Evolutionary conservation across 345 rosid species (phyloP), one percentile per base, ranked within the genome.

Genomic region (Lepidium didymum): DNA sequence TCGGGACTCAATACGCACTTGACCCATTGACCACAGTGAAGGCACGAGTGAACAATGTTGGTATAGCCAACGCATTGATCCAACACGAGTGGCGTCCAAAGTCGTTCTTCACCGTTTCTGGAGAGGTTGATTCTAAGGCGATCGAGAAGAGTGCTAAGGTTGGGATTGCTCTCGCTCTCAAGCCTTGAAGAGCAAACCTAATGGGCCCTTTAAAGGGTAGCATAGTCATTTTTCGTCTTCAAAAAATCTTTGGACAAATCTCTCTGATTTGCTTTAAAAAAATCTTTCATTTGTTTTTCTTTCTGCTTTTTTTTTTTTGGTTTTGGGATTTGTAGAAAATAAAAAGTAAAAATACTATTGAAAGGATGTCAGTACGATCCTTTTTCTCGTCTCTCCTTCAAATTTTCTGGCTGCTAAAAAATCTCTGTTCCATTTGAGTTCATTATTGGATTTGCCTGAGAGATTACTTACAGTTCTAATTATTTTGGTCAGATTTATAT

Each of bases 1-100:
- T 95, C 0, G 99, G 99, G 15, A 84, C 96, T 6, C 97, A 95
- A 72, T 86, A 95, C 43, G 85, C 93, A 0, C 81, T 91, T 23
- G 99, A 95, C 78, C 96, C 96, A 5, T 75, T 91, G 86, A 91
- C 99, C 44, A 52, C 76, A 1, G 81, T 95, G 80, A 95, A 95
- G 92, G 92, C 94, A 34, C 87, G 97, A 8, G 78, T 87, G 71
- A 91, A 95, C 91, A 85, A 84, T 89, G 84, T 59, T 53, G 99
- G 97, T 46, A 77, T 52, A 63, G 96, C 87, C 4, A 91, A 87
- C 55, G 96, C 99, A 3, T 82, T 95, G 61, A 84, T 95, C 81
- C 99, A 95, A 83, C 97, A 95, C 8, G 87, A 89, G 65, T 95
- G 93, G 93, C 91, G 96, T 65, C 93, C 96, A 5, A 91, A 84